Percentiles rank a stretch among this genome's conserved stretches.
These are phyloP conservation scores for Aschersonia sp. DNA, from an alignment of 2,329 filamentous ascomycete genomes.

Conservation along the genomic window DNA sequence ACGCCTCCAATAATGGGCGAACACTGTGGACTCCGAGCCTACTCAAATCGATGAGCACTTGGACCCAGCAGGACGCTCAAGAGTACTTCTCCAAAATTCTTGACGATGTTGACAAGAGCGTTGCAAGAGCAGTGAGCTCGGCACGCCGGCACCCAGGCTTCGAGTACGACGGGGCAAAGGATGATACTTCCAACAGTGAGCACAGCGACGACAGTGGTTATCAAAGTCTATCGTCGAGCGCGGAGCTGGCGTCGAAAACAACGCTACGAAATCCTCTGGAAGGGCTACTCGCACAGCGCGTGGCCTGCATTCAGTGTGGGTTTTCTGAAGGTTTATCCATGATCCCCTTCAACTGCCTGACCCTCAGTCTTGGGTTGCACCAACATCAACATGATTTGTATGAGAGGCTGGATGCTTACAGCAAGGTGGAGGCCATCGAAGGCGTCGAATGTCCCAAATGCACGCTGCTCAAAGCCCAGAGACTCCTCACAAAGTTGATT, in stretches of 20 bases:
- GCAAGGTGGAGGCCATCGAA: conserved; percentile 69
- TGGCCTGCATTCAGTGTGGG: conserved; percentile 74
- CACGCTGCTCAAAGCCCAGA: conserved; percentile 50
- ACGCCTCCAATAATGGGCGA: conserved; percentile 54
- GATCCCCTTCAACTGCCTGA: conserved; percentile 88
- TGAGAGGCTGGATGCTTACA: conserved; percentile 73
- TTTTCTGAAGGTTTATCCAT: conserved; percentile 79
- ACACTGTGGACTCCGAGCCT: conserved; percentile 70
- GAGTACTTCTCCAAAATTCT: conserved; percentile 90
- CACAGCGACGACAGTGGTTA: conserved; percentile 44
- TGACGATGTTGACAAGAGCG: conserved; percentile 70
- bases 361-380: conserved; percentile 59
- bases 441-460: conserved; percentile 88
- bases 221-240: conserved; percentile 26
- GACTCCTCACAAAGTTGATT: conserved; percentile 31
- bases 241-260: conserved; percentile 22
- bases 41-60: conserved; percentile 85
- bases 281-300: conserved; percentile 73
- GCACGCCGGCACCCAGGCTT: conserved; percentile 19
- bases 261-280: conserved; percentile 63
- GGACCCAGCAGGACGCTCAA: conserved; percentile 93
- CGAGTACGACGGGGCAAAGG: conserved; percentile 21
- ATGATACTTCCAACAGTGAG: conserved; percentile 30
- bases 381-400: conserved; percentile 52
- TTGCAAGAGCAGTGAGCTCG: conserved; percentile 31